phyloP scores from a whole-genome alignment of 306 rosid genomes.

The Glycyrrhiza uralensis region DNA sequence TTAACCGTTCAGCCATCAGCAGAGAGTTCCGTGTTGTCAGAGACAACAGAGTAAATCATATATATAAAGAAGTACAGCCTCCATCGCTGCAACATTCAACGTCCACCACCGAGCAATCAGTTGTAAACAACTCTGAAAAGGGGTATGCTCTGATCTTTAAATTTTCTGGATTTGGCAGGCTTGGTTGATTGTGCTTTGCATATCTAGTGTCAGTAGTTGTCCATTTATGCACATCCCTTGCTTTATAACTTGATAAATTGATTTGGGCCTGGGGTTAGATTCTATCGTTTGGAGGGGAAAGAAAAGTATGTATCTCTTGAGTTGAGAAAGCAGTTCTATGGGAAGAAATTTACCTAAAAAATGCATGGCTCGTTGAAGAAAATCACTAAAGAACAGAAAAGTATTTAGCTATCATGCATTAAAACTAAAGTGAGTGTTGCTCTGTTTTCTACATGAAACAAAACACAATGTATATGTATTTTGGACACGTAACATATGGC shows the following conservation, averaged over 20 bases:
- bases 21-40: constrained; percentile 90
- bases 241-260: background rate
- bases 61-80: constrained; percentile 64
- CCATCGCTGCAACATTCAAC: constrained; percentile 37
- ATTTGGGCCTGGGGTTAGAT: background rate
- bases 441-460: background rate
- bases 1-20: constrained; percentile 54
- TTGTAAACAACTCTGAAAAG: constrained; percentile 44
- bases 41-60: constrained; percentile 75
- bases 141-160: constrained; percentile 44
- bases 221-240: background rate
- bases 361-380: background rate
- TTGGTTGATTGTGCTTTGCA: background rate
- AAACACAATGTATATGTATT: background rate
- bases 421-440: background rate
- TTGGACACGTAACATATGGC: background rate
- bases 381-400: background rate
- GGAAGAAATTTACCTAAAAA: background rate
- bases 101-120: constrained; percentile 38
- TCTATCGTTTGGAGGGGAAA: background rate
- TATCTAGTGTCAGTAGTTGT: background rate
- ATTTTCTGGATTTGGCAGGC: background rate
- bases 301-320: background rate
- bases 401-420: background rate
- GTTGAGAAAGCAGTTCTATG: background rate